Conservation (phyloP, 208 protist species). For the Leptomonas pyrrhocoris region DNA sequence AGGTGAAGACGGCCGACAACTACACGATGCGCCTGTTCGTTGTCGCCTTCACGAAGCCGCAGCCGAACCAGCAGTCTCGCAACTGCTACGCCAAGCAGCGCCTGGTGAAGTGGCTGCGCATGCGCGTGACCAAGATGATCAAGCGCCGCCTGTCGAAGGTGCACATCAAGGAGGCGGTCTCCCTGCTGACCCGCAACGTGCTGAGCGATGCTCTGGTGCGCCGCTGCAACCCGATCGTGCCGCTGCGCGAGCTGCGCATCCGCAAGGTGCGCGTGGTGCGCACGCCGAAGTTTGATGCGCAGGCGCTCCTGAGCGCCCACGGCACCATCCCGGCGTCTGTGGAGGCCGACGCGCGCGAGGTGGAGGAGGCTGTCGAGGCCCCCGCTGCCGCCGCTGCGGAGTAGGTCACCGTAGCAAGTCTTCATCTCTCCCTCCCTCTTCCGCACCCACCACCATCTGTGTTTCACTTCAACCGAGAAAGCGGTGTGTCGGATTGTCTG, state of each 20-base stretch:
- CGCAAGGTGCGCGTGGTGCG: constrained; percentile 98
- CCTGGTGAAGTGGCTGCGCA: constrained; percentile 94
- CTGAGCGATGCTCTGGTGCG: constrained; percentile 96
- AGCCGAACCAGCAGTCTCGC: constrained; percentile 93
- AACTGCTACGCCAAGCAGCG: constrained; percentile 98
- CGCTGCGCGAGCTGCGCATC: constrained; percentile 98
- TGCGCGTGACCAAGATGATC: constrained; percentile 97
- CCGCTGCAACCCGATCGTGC: constrained; percentile 95
- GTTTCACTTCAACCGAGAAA: not conserved
- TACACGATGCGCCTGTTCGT: constrained; percentile 97
- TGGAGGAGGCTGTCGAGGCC: constrained; percentile 77
- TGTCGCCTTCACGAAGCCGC: constrained; percentile 98
- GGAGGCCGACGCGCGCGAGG: constrained; percentile 75
- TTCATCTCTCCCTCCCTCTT: too few relatives aligned
- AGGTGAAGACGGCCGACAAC: constrained; percentile 98
- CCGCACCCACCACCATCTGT: not conserved
- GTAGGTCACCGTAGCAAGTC: constrained; percentile 17
- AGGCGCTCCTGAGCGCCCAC: constrained; percentile 94
- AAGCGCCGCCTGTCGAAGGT: constrained; percentile 76
- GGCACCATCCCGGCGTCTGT: constrained; percentile 80
- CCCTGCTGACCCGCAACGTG: constrained; percentile 94
- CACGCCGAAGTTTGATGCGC: constrained; percentile 95
- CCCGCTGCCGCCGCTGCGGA: constrained; percentile 41
- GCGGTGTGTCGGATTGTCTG: not conserved
- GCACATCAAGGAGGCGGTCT: constrained; percentile 95